Evolutionary conservation across 257 asterid species (phyloP), one percentile per base, ranked within the genome.

Genomic region (Osmanthus fragrans): DNA sequence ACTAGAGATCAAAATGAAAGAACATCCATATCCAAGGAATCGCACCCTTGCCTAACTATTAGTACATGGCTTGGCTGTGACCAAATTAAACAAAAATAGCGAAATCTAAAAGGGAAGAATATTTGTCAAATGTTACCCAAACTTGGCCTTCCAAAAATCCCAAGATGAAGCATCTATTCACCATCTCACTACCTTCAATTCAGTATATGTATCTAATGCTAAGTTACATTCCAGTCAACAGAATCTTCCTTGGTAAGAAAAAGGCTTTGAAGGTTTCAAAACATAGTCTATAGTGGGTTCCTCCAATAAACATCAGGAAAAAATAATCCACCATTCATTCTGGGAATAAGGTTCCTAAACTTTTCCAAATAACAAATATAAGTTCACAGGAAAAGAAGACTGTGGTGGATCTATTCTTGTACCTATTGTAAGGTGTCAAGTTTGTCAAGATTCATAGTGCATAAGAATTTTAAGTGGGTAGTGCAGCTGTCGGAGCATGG

Each of bases 211-310:
- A 75, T 81, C 82, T 75, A 72, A 86, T 84, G 84, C 90, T 77
- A 80, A 80, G 75, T 80, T 75, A 89, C 90, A 90, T 92, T 84
- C 82, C 71, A 77, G 92, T 90, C 92, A 82, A 92, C 79, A 90
- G 90, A 90, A 87, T 88, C 94, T 87, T 86, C 86, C 86, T 68
- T 77, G 72, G 72, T 81, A 8, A 74, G 65, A 86, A 76, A 80
- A 68, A 74, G 83, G 82, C 75, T 81, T 63, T 58, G 82, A 83
- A 81, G 82, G 81, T 82, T 77, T 87, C 81, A 82, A 80, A 72
- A 88, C 88, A 86, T 87, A 88, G 82, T 81, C 76, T 82, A 88
- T 86, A 90, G 94, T 88, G 93, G 97, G 88, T 92, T 89, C 97
- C 84, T 76, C 80, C 87, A 80, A 73, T 89, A 86, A 75, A 79